A percentile compares a stretch with the other conserved stretches of the same genome.
phyloP scores from a whole-genome alignment of 2,329 filamentous ascomycete species.

The Spiromastix sp. region DNA sequence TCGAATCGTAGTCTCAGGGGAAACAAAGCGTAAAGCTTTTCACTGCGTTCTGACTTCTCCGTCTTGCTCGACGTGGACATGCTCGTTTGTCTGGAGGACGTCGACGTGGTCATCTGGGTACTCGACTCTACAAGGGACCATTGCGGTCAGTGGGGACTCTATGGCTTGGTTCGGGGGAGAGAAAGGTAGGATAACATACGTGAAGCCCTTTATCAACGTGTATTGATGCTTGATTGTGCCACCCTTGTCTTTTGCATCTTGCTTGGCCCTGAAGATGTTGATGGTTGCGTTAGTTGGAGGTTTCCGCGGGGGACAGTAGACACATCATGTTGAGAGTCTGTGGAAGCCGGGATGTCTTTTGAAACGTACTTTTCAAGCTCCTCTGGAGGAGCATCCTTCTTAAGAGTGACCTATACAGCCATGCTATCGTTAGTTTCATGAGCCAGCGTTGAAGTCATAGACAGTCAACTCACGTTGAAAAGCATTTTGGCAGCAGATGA shows the following conservation, averaged over 20 bases:
- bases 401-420: conserved; percentile 60
- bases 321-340: background rate
- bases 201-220: conserved; percentile 81
- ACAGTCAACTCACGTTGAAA: conserved; percentile 10
- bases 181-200: conserved; percentile 42
- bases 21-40: too few relatives aligned
- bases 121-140: conserved; percentile 50
- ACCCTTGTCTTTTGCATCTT: conserved; percentile 62
- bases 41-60: conserved; percentile 62
- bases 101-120: conserved; percentile 58
- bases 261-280: conserved; percentile 54
- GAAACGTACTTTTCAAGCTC: conserved; percentile 55
- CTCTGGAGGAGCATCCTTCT: conserved; percentile 54
- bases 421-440: background rate
- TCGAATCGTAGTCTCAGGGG: too few relatives aligned
- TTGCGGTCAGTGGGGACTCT: background rate
- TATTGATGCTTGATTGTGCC: conserved; percentile 79
- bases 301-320: background rate
- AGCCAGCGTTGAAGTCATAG: background rate
- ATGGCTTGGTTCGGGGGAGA: background rate
- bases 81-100: conserved; percentile 57
- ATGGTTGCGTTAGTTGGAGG: conserved; percentile 9
- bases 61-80: conserved; percentile 73
- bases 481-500: conserved; percentile 11
- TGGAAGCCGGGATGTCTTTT: background rate